Evolutionary conservation across 306 rosid species (phyloP).

Genomic region (Corylus avellana): DNA sequence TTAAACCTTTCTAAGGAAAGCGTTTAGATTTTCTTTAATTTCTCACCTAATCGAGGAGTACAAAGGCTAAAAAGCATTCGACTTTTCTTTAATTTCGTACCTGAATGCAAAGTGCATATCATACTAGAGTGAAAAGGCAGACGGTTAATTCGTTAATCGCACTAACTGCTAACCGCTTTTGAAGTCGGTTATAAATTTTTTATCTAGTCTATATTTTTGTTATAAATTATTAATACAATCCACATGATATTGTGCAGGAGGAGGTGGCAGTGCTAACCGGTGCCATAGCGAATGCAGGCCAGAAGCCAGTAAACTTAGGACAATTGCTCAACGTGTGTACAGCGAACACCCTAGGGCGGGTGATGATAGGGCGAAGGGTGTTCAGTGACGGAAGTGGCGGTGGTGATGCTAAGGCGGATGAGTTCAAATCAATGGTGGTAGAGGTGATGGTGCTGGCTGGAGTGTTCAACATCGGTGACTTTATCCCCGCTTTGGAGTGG

Average conservation of each 20-base stretch:
- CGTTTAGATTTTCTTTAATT: too few relatives aligned
- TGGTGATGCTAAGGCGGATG: conserved; percentile 53
- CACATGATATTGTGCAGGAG: conserved; percentile 42
- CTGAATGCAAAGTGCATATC: too few relatives aligned
- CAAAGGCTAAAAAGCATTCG: too few relatives aligned
- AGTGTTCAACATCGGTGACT: conserved; percentile 69
- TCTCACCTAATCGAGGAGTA: too few relatives aligned
- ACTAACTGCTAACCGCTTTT: too few relatives aligned
- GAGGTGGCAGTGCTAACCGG: conserved; percentile 53
- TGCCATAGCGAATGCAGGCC: conserved; percentile 44
- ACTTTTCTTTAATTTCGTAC: too few relatives aligned
- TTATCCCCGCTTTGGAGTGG: conserved; percentile 62
- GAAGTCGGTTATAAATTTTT: too few relatives aligned
- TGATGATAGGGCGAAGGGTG: conserved; percentile 63
- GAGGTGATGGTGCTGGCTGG: conserved; percentile 72
- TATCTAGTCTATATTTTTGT: too few relatives aligned
- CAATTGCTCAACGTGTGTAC: conserved; percentile 63
- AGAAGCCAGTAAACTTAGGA: conserved; percentile 47
- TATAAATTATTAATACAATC: too few relatives aligned
- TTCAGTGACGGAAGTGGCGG: conserved; percentile 46
- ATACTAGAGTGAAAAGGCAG: too few relatives aligned
- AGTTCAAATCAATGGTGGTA: conserved; percentile 68
- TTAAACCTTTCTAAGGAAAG: too few relatives aligned
- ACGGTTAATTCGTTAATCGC: too few relatives aligned
- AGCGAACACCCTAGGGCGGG: conserved; percentile 60